phyloP scores from a whole-genome alignment of 2,329 filamentous ascomycete species.

The Tolypocladium tundrense region DNA sequence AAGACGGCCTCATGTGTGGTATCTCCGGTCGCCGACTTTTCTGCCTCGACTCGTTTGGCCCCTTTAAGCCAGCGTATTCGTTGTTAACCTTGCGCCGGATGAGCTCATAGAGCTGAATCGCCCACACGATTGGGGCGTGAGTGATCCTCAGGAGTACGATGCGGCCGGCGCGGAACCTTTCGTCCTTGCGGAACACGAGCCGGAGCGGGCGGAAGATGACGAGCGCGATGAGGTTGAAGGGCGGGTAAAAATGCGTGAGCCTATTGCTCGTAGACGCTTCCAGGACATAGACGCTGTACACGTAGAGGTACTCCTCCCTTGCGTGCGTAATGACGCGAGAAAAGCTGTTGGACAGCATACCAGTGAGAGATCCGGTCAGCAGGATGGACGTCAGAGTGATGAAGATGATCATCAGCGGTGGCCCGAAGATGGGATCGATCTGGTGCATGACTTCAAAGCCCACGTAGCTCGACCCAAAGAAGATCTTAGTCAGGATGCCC shows the following conservation, averaged over 20 bases:
- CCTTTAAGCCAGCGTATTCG: constrained; percentile 39
- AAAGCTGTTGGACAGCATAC: constrained; percentile 69
- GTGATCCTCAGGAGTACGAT: constrained; percentile 54
- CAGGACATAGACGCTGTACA: constrained; percentile 57
- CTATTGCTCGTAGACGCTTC: constrained; percentile 59
- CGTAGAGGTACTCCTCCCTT: constrained; percentile 68
- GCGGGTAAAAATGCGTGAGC: constrained; percentile 60
- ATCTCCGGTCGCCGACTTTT: constrained; percentile 10
- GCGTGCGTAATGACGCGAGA: constrained; percentile 53
- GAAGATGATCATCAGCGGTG: constrained; percentile 60
- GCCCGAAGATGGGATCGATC: constrained; percentile 49
- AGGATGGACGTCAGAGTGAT: constrained; percentile 69
- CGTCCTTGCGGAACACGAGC: constrained; percentile 53
- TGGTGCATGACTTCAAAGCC: constrained; percentile 60
- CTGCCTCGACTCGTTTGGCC: constrained; percentile 23
- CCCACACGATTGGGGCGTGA: constrained; percentile 57
- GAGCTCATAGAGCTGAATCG: constrained; percentile 59
- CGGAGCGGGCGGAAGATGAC: constrained; percentile 62
- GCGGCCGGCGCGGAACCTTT: constrained; percentile 49
- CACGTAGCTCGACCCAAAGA: constrained; percentile 66
- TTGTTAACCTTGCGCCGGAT: constrained; percentile 28
- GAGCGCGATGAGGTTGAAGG: constrained; percentile 65
- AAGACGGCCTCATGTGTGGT: constrained; percentile 6
- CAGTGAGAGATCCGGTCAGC: constrained; percentile 67
- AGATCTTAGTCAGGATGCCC: constrained; percentile 69